Evolutionary conservation across 176 grass and related monocot species (phyloP).

Genomic region (Ensete ventricosum): DNA sequence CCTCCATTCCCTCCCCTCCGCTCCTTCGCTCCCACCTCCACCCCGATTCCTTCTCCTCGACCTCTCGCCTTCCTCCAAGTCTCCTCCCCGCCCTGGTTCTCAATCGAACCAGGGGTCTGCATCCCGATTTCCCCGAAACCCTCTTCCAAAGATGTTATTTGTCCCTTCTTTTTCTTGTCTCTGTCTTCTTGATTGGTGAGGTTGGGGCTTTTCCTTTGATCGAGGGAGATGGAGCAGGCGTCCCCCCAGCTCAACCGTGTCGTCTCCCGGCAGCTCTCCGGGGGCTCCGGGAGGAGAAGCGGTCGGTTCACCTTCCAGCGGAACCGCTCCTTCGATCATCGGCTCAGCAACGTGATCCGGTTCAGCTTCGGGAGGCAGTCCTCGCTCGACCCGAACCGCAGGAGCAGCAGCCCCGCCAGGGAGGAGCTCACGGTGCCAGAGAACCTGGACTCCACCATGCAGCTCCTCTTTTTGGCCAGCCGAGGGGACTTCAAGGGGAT

Average conservation of each 20-base stretch:
- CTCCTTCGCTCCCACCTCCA: conserved; percentile 7
- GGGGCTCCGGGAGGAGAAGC: conserved; percentile 46
- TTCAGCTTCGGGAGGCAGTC: conserved; percentile 85
- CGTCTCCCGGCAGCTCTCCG: conserved; percentile 66
- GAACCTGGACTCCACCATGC: conserved; percentile 84
- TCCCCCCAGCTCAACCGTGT: conserved; percentile 19
- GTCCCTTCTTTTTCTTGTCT: too few species aligned
- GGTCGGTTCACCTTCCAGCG: conserved; percentile 42
- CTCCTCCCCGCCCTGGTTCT: conserved; percentile 5
- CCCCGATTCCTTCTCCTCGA: not conserved
- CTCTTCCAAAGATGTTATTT: not conserved
- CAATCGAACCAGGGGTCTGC: conserved; percentile 30
- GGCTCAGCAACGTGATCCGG: conserved; percentile 29
- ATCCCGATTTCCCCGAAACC: not conserved
- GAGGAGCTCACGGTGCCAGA: conserved; percentile 70
- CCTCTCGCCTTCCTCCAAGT: conserved; percentile 15
- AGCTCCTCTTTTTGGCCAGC: conserved; percentile 83
- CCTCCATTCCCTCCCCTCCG: conserved; percentile 22
- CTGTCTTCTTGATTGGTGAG: not conserved
- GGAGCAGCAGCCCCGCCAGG: conserved; percentile 24
- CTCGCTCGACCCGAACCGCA: conserved; percentile 70
- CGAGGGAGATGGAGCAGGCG: conserved; percentile 31
- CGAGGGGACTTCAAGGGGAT: conserved; percentile 61
- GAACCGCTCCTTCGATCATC: conserved; percentile 57
- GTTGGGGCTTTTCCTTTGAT: not conserved